Conservation (phyloP, 257 asterid genomes). For the Petrea volubilis region DNA sequence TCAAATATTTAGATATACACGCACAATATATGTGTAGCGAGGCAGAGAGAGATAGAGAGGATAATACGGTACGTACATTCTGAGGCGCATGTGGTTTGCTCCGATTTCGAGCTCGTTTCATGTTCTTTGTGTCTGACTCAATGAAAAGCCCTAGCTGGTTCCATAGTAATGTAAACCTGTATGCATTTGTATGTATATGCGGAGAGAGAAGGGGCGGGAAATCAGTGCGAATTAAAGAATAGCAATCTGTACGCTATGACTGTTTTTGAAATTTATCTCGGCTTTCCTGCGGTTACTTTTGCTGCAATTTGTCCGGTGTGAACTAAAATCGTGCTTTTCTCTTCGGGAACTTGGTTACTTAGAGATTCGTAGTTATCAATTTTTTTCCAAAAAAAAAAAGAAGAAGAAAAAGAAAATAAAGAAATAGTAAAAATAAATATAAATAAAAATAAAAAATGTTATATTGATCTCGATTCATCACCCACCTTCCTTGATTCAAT, state of each 20-base stretch:
- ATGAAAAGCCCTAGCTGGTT: conserved; percentile 35
- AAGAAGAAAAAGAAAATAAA: no score
- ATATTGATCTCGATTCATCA: no score
- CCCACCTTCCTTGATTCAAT: no score
- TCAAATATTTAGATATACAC: neutral
- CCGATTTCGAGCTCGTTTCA: conserved; percentile 52
- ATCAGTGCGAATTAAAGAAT: conserved; percentile 34
- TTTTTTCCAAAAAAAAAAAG: no score
- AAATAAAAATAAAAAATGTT: no score
- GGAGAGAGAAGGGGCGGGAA: conserved; percentile 50
- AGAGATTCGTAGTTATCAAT: no score
- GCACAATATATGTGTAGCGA: neutral
- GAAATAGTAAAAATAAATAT: no score
- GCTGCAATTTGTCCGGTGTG: conserved; percentile 9
- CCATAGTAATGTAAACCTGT: neutral
- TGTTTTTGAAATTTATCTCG: neutral
- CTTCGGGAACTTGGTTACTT: no score
- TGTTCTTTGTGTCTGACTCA: conserved; percentile 27
- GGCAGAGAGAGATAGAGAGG: neutral
- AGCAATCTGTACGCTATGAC: conserved; percentile 19
- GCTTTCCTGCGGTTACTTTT: conserved; percentile 1
- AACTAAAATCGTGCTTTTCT: neutral
- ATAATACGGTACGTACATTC: conserved; percentile 30
- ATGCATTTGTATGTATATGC: conserved; percentile 18
- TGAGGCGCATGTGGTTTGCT: conserved; percentile 35